These are phyloP conservation scores for Fusarium sp. DNA, from an alignment of 2,329 filamentous ascomycete genomes.

Conservation along the genomic window DNA sequence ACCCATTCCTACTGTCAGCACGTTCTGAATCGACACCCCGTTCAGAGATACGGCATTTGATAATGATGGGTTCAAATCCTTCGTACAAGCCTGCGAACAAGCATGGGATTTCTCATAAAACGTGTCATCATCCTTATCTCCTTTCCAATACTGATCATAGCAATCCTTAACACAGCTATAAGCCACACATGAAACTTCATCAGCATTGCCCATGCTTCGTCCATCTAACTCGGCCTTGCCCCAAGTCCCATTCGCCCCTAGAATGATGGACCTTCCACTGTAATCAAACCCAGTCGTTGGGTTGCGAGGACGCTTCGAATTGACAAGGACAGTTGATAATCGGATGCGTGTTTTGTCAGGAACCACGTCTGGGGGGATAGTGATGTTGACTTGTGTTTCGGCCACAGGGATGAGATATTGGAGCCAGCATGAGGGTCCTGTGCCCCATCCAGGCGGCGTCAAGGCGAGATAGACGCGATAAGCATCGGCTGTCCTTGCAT, in stretches of 20 bases:
- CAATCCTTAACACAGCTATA: conserved; percentile 36
- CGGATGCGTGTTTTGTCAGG: conserved; percentile 29
- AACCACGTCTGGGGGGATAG: conserved; percentile 39
- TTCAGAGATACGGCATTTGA: background rate
- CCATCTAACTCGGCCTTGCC: conserved; percentile 40
- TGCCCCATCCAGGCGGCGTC: conserved; percentile 39
- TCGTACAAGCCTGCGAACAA: conserved; percentile 34
- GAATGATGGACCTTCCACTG: conserved; percentile 18
- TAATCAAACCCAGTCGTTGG: conserved; percentile 35
- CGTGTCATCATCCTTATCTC: conserved; percentile 29
- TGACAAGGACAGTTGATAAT: conserved; percentile 32
- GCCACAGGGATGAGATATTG: conserved; percentile 17
- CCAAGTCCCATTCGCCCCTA: conserved; percentile 41
- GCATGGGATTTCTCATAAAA: conserved; percentile 15
- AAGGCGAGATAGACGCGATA: conserved; percentile 42
- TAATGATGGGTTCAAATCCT: conserved; percentile 34
- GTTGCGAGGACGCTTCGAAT: conserved; percentile 4
- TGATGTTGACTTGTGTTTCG: conserved; percentile 40
- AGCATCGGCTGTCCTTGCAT: conserved; percentile 17
- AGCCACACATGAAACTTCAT: conserved; percentile 37
- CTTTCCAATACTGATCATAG: conserved; percentile 34
- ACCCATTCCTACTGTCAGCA: background rate
- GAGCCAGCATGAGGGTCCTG: conserved; percentile 39
- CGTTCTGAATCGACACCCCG: background rate
- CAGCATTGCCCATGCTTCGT: conserved; percentile 20